Base-by-base conservation (phyloP, 306 rosid genomes). In the Canavalia gladiata region DNA sequence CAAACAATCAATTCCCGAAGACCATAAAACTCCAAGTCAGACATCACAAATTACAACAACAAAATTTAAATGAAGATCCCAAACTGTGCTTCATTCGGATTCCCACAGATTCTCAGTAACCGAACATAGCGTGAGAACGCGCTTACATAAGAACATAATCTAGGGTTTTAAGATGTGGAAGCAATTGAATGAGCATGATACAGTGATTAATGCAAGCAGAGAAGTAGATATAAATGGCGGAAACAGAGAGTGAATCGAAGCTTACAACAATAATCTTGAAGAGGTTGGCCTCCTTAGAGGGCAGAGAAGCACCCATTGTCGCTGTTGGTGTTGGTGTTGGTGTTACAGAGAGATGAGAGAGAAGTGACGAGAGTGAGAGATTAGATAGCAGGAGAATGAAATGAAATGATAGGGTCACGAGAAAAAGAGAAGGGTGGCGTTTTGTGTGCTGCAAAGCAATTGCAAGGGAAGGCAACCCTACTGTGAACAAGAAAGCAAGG, bases 211-310 rank as follows among this genome's bases (percentile, higher is more conserved):
- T 83, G 42, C 64, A 54, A 74, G 54, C 25, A 45, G 5, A 71
- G 68, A 47, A 34, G 60, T 29, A 43, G 47, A 80, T 0, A 11
- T 1, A 50, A n/a, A 52, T 11, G 29, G n/a, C 8, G 25, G 11
- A 2, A 47, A 35, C 42, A 75, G 49, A 43, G 34, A 72, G 45
- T 35, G 47, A 81, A 88, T 81, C 87, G 89, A 75, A 78, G 86
- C 92, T 95, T 91, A 92, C 86, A 70, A 95, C 99, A 84, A 95
- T 93, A 88, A 93, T 97, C 94, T 95, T 95, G 99, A 95, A 95
- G 91, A 95, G 99, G 87, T 93, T 95, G 81, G 95, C 94, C 90
- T 95, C 99, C 71, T 90, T 95, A 12, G 94, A 84, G 42, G 97
- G 99, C 30, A 95, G 94, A 7, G 99, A 89, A 82, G 97, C 97